A percentile compares a stretch with the other conserved stretches of the same genome.
These are phyloP conservation scores for Sindora glabra DNA, from an alignment of 306 rosid genomes.

Conservation along the genomic window DNA sequence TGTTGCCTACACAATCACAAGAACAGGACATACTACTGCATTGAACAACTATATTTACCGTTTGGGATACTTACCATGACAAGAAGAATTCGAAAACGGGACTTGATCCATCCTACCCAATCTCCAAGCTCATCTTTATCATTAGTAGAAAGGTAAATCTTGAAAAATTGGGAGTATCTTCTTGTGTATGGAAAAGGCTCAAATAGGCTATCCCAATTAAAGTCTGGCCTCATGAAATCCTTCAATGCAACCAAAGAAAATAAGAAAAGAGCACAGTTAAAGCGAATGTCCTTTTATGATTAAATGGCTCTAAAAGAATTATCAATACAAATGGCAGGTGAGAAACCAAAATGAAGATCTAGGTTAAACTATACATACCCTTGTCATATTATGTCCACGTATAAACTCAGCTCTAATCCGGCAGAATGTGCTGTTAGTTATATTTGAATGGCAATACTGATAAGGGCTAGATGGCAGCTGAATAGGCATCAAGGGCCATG, in stretches of 20 bases:
- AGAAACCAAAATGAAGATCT: background rate
- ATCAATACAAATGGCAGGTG: background rate
- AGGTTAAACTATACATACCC: constrained; percentile 18
- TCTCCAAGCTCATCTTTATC: constrained; percentile 25
- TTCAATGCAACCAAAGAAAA: constrained; percentile 17
- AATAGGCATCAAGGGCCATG: constrained; percentile 36
- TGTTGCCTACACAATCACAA: background rate
- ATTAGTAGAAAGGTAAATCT: constrained; percentile 27
- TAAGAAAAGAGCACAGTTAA: background rate
- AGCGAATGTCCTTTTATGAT: background rate
- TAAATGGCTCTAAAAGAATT: too few species aligned
- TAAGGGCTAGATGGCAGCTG: constrained; percentile 26
- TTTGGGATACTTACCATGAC: constrained; percentile 22
- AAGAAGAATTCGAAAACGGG: constrained; percentile 34
- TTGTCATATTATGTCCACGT: constrained; percentile 29
- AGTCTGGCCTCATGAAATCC: constrained; percentile 29
- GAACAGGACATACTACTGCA: background rate
- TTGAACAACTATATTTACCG: background rate
- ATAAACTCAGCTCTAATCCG: constrained; percentile 31
- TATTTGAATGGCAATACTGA: constrained; percentile 32
- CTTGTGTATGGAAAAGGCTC: constrained; percentile 31
- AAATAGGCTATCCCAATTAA: constrained; percentile 27
- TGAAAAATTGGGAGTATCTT: constrained; percentile 19
- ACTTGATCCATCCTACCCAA: constrained; percentile 44
- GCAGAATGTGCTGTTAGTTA: constrained; percentile 32